A percentile compares a stretch with the other conserved stretches of the same genome.
Conservation (phyloP, 2,329 filamentous ascomycete genomes). For the Fusarium keratoplasticum region DNA sequence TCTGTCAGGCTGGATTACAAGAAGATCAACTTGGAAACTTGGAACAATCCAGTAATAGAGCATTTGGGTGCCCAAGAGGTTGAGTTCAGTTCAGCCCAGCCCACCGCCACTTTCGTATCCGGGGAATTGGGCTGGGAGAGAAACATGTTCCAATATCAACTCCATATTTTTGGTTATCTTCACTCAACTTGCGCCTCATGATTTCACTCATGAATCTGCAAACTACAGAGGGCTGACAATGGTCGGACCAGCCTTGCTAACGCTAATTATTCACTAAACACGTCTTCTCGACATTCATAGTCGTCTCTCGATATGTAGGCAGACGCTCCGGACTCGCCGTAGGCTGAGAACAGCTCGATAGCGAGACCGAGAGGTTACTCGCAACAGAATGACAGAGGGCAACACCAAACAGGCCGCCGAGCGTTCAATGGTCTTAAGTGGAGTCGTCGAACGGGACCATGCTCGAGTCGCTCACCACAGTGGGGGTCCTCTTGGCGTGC, state of each 20-base stretch:
- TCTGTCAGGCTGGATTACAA: constrained; percentile 1
- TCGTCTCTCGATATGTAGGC: not conserved
- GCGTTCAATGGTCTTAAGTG: constrained; percentile 41
- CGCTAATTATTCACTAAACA: not conserved
- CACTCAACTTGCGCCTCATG: not conserved
- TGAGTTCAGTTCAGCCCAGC: constrained; percentile 13
- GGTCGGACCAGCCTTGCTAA: not conserved
- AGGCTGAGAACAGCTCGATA: constrained; percentile 9
- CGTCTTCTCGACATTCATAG: not conserved
- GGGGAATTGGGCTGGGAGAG: constrained; percentile 13
- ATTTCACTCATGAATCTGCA: not conserved
- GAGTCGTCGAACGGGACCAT: constrained; percentile 28
- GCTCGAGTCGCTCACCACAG: constrained; percentile 34
- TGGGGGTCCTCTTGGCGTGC: constrained; percentile 40
- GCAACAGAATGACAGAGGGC: constrained; percentile 9
- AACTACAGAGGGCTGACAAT: not conserved
- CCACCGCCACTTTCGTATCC: constrained; percentile 29
- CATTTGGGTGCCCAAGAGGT: constrained; percentile 13
- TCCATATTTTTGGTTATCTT: not conserved
- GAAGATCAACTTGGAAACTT: not conserved
- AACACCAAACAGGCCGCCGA: constrained; percentile 38
- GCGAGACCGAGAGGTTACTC: constrained; percentile 8
- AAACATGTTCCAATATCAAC: constrained; percentile 13
- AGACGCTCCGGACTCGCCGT: constrained; percentile 6
- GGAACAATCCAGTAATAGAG: not conserved